Conservation (phyloP, 495 filamentous ascomycete genomes). For the Podospora australis region DNA sequence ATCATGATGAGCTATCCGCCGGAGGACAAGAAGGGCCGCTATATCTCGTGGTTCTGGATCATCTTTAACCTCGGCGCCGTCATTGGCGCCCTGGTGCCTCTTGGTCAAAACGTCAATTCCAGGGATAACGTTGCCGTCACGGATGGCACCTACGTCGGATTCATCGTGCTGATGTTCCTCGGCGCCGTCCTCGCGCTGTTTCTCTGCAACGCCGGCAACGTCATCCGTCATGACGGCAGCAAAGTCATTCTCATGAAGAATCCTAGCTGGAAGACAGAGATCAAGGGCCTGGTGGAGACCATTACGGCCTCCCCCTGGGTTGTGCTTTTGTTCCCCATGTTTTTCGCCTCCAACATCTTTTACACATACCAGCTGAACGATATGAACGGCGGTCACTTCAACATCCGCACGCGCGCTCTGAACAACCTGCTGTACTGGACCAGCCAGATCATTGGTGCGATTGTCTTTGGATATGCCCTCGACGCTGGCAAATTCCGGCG, state of each 20-base stretch:
- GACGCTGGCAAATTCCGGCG: slow-evolving; percentile 61
- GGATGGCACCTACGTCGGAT: slow-evolving; percentile 85
- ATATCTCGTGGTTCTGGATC: slow-evolving; percentile 87
- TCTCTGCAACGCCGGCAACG: slow-evolving; percentile 68
- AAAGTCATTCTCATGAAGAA: slow-evolving; percentile 81
- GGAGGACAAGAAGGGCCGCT: slow-evolving; percentile 77
- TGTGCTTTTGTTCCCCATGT: slow-evolving; percentile 80
- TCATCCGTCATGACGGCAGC: slow-evolving; percentile 72
- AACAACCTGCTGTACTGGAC: slow-evolving; percentile 85
- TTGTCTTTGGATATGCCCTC: slow-evolving; percentile 68
- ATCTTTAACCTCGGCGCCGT: slow-evolving; percentile 94
- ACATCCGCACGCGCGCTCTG: slow-evolving; percentile 72
- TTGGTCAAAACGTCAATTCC: slow-evolving; percentile 70
- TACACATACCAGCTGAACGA: slow-evolving; percentile 65
- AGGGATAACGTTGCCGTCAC: slow-evolving; percentile 53
- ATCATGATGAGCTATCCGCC: slow-evolving; percentile 94
- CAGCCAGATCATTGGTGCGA: slow-evolving; percentile 79
- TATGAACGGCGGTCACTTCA: slow-evolving; percentile 66
- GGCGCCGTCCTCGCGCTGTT: slow-evolving; percentile 67
- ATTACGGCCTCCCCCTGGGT: slow-evolving; percentile 70
- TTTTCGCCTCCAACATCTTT: slow-evolving; percentile 74
- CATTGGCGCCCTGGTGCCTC: slow-evolving; percentile 78
- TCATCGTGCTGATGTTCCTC: slow-evolving; percentile 75
- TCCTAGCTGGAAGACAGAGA: slow-evolving; percentile 72
- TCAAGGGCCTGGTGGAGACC: slow-evolving; percentile 71